Percentiles rank a stretch among this genome's conserved stretches.
These are phyloP conservation scores for Pseudogymnoascus sp. DNA, from an alignment of 2,329 filamentous ascomycete species.

Conservation along the genomic window DNA sequence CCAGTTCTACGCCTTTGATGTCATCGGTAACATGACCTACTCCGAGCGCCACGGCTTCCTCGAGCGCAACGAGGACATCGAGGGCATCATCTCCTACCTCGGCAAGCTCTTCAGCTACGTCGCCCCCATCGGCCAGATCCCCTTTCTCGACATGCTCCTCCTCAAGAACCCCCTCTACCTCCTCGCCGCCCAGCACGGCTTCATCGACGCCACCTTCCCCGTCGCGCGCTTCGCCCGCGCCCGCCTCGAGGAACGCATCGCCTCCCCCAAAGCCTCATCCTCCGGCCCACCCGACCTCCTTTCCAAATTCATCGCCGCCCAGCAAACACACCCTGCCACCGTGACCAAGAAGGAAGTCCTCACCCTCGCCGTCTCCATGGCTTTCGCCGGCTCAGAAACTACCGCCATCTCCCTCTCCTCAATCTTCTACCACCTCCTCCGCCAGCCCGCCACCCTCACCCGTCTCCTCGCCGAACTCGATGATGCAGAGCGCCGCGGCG, in stretches of 20 bases:
- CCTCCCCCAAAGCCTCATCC: background rate
- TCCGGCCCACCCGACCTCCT: conserved; percentile 45
- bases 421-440: conserved; percentile 67
- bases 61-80: conserved; percentile 65
- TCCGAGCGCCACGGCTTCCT: conserved; percentile 68
- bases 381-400: conserved; percentile 69
- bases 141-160: conserved; percentile 59
- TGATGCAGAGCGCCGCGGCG: conserved; percentile 43
- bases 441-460: conserved; percentile 47
- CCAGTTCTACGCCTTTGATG: conserved; percentile 76
- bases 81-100: conserved; percentile 62
- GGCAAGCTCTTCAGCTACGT: conserved; percentile 61
- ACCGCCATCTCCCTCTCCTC: conserved; percentile 66
- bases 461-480: conserved; percentile 57
- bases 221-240: conserved; percentile 64
- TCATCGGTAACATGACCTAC: conserved; percentile 71
- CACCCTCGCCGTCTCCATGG: conserved; percentile 65
- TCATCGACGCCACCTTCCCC: conserved; percentile 62
- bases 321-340: conserved; percentile 58
- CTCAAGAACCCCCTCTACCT: conserved; percentile 70
- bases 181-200: conserved; percentile 56
- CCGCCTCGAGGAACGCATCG: conserved; percentile 53
- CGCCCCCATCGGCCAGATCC: conserved; percentile 67
- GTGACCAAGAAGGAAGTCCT: conserved; percentile 64
- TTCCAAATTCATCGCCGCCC: conserved; percentile 64